Evolutionary conservation across 2,329 filamentous ascomycete genomes (phyloP).

Genomic region (Penicillium crustosum): DNA sequence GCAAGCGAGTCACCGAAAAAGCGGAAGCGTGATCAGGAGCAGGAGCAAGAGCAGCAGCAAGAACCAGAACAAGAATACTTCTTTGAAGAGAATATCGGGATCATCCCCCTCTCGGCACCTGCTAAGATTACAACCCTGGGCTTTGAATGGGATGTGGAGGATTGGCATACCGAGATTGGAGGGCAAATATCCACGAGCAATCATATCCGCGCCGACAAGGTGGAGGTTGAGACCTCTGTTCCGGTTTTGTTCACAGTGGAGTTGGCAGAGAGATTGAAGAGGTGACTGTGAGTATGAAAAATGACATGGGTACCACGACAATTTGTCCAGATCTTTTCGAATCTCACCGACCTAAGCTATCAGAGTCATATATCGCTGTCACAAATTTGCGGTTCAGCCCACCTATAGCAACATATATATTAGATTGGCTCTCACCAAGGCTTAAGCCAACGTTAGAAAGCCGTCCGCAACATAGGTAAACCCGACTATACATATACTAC

Average conservation of each 20-base stretch:
- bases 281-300: constrained; percentile 3
- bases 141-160: constrained; percentile 83
- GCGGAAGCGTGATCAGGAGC: constrained; percentile 2
- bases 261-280: constrained; percentile 47
- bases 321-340: not conserved
- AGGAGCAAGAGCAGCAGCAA: not conserved
- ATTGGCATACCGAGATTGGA: constrained; percentile 77
- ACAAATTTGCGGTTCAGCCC: not conserved
- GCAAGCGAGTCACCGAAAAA: constrained; percentile 4
- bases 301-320: not conserved
- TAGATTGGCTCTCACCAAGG: not conserved
- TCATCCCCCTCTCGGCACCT: constrained; percentile 78
- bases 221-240: constrained; percentile 62
- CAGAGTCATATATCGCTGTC: no score
- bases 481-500: not conserved
- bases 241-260: constrained; percentile 76
- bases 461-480: not conserved
- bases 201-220: constrained; percentile 62
- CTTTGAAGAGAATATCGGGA: constrained; percentile 79
- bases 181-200: constrained; percentile 78
- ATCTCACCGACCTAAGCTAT: not conserved
- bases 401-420: not conserved
- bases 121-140: constrained; percentile 76
- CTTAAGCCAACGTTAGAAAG: not conserved
- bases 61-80: constrained; percentile 34